Evolutionary conservation across 305 asterid genomes (phyloP).

Genomic region (Lippia alba): DNA sequence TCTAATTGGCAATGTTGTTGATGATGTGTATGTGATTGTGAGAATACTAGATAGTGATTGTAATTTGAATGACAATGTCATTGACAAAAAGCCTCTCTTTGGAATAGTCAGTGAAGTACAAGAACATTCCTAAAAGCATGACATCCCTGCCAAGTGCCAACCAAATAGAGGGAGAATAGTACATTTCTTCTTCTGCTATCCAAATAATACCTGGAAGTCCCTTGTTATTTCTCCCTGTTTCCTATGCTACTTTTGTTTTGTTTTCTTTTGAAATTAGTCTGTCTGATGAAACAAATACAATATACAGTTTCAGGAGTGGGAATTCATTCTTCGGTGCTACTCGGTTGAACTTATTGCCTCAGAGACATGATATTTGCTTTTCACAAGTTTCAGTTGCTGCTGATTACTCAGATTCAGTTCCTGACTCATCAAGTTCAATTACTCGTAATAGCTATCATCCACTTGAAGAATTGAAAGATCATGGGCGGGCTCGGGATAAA

Average conservation of each 20-base stretch:
- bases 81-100: constrained; percentile 5
- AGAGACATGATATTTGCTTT: constrained; percentile 48
- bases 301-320: constrained; percentile 60
- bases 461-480: constrained; percentile 71
- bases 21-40: too few species aligned
- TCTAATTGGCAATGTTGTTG: too few species aligned
- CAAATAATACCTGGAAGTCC: constrained; percentile 16
- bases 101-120: neutral
- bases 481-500: constrained; percentile 52
- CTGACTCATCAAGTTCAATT: constrained; percentile 65
- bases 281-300: constrained; percentile 17
- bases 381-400: constrained; percentile 79
- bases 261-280: constrained; percentile 27
- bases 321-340: constrained; percentile 58
- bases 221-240: constrained; percentile 7
- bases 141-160: constrained; percentile 29
- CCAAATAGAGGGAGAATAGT: neutral
- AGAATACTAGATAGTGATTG: too few species aligned
- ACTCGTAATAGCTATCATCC: constrained; percentile 71
- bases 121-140: constrained; percentile 7
- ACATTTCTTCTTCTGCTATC: constrained; percentile 21
- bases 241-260: constrained; percentile 25
- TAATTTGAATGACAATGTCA: too few species aligned
- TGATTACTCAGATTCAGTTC: constrained; percentile 81
- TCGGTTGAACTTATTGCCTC: constrained; percentile 48